phyloP scores from a whole-genome alignment of 768 basidiomycete species.

The Pulveroboletus sp. region DNA sequence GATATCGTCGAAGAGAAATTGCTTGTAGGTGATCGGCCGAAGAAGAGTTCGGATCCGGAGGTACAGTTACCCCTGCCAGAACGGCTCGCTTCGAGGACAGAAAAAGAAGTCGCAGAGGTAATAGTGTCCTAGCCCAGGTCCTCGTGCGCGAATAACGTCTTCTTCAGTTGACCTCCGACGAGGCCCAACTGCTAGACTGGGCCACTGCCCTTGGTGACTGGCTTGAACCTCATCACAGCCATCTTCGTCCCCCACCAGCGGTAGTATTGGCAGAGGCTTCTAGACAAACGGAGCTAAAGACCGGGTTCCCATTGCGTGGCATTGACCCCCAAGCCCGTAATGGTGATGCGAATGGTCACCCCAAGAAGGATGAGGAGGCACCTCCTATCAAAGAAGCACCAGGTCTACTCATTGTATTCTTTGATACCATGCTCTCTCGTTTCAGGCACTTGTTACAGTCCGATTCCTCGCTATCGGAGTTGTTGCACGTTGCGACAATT shows the following conservation, averaged over 20 bases:
- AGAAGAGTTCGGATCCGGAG: conserved; percentile 49
- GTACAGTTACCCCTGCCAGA: conserved; percentile 50
- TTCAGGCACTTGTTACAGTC: conserved; percentile 43
- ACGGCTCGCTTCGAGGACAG: conserved; percentile 46
- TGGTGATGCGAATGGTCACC: conserved; percentile 36
- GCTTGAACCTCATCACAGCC: conserved; percentile 73
- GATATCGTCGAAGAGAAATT: conserved; percentile 79
- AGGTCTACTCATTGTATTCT: conserved; percentile 48
- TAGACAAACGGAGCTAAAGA: conserved; percentile 66
- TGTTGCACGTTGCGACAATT: conserved; percentile 70
- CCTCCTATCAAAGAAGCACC: conserved; percentile 63
- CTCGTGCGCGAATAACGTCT: conserved; percentile 4
- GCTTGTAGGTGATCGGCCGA: conserved; percentile 75
- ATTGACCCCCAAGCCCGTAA: conserved; percentile 41
- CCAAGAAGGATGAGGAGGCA: conserved; percentile 69
- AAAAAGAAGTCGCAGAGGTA: conserved; percentile 56
- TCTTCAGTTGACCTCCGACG: conserved; percentile 61
- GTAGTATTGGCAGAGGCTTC: conserved; percentile 72
- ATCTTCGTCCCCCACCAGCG: conserved; percentile 64
- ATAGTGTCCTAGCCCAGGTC: conserved; percentile 3
- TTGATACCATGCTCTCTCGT: conserved; percentile 54
- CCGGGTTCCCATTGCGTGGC: conserved; percentile 62
- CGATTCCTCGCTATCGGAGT: conserved; percentile 42
- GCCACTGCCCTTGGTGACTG: conserved; percentile 61
- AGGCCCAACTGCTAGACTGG: conserved; percentile 54